Evolutionary conservation across 1,139 yeast genomes (phyloP).

Genomic region (Nakaseomyces nivariensis): DNA sequence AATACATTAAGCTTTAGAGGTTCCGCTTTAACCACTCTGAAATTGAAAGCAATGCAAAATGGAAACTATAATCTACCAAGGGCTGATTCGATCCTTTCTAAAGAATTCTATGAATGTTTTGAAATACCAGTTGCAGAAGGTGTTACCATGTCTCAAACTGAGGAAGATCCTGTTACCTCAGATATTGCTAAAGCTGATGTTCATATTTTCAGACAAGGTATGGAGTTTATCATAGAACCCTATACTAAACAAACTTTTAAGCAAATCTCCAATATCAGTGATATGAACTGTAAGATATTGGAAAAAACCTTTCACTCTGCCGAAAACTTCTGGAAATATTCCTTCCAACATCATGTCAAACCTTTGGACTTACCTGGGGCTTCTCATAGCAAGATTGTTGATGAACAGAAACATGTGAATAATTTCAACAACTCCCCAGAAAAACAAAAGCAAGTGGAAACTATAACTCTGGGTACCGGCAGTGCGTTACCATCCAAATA

Average conservation of each 20-base stretch:
- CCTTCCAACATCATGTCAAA: slow-evolving; percentile 37
- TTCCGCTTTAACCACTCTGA: slow-evolving; percentile 44
- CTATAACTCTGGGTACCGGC: slow-evolving; percentile 85
- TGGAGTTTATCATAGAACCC: slow-evolving; percentile 17
- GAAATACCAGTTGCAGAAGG: slow-evolving; percentile 15
- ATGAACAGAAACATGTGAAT: slow-evolving; percentile 15
- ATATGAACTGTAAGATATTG: slow-evolving; percentile 6
- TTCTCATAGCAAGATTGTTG: slow-evolving; percentile 12
- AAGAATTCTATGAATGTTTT: slow-evolving; percentile 26
- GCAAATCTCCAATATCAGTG: slow-evolving; percentile 6
- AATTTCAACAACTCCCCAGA: slow-evolving; percentile 16
- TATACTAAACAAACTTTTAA: slow-evolving; percentile 10
- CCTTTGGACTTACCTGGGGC: slow-evolving; percentile 24
- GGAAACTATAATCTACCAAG: slow-evolving; percentile 45
- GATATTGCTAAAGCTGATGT: slow-evolving; percentile 14
- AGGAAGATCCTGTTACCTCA: slow-evolving; percentile 13
- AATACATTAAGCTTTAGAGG: slow-evolving; percentile 51
- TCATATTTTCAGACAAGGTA: slow-evolving; percentile 19
- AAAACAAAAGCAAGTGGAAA: slow-evolving; percentile 46
- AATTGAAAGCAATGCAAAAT: slow-evolving; percentile 47
- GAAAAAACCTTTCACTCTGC: slow-evolving; percentile 1
- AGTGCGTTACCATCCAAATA: slow-evolving; percentile 80
- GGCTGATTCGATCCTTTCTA: slow-evolving; percentile 23
- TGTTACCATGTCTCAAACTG: slow-evolving; percentile 17
- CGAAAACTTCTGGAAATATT: slow-evolving; percentile 33